These are phyloP conservation scores for Nigrograna mackinnonii DNA, from an alignment of 2,329 filamentous ascomycete species.

Conservation along the genomic window DNA sequence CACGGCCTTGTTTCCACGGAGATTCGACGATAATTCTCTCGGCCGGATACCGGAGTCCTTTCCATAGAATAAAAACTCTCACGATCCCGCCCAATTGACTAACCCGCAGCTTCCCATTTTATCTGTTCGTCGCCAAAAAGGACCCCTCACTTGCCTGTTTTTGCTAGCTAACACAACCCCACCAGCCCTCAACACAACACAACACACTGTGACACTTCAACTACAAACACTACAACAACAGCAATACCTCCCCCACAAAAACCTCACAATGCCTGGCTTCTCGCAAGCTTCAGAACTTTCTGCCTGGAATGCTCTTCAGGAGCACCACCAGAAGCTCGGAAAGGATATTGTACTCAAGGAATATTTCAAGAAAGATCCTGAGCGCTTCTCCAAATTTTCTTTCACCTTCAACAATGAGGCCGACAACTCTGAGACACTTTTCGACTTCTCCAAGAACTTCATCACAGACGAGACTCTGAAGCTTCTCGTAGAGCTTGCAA, in stretches of 20 bases:
- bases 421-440: slow-evolving; percentile 84
- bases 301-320: slow-evolving; percentile 88
- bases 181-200: slow-evolving; percentile 24
- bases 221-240: no score
- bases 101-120: no score
- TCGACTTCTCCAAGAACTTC: slow-evolving; percentile 99
- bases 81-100: no score
- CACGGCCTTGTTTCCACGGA: no score
- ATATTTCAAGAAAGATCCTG: slow-evolving; percentile 83
- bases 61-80: no score
- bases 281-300: slow-evolving; percentile 83
- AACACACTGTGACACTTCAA: no score
- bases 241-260: background rate
- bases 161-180: slow-evolving; percentile 17
- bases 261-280: slow-evolving; percentile 61
- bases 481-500: slow-evolving; percentile 84
- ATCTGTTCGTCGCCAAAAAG: no score
- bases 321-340: slow-evolving; percentile 83
- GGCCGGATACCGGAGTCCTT: no score
- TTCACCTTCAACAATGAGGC: slow-evolving; percentile 79
- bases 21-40: no score
- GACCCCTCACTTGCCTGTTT: no score
- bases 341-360: slow-evolving; percentile 93
- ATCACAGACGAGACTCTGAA: slow-evolving; percentile 88
- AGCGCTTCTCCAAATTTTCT: slow-evolving; percentile 89